phyloP scores from a whole-genome alignment of 768 basidiomycete genomes.

The Amanita polypyramis region DNA sequence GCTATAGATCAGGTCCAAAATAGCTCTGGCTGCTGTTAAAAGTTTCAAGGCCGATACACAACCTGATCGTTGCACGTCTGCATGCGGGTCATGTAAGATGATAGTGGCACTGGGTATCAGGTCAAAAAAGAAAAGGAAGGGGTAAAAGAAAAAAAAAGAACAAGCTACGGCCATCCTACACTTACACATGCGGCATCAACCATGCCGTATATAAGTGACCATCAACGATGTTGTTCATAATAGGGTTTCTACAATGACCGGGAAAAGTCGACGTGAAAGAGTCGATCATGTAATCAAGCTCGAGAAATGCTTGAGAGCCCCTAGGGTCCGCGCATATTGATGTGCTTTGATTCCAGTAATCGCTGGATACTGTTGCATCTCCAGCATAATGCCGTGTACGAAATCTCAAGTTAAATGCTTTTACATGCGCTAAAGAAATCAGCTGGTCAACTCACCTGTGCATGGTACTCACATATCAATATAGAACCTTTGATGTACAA shows the following conservation, averaged over 20 bases:
- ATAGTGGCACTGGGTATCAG: constrained; percentile 43
- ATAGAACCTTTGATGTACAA: constrained; percentile 63
- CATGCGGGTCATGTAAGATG: constrained; percentile 69
- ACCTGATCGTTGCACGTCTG: constrained; percentile 41
- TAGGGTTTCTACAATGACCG: constrained; percentile 41
- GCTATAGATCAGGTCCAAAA: constrained; percentile 56
- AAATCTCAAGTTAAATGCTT: constrained; percentile 60
- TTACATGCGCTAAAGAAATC: constrained; percentile 29
- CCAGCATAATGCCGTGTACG: constrained; percentile 49
- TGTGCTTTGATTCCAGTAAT: constrained; percentile 25
- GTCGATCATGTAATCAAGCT: constrained; percentile 47
- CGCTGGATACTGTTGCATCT: constrained; percentile 35
- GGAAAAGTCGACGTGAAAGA: constrained; percentile 55
- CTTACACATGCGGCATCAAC: constrained; percentile 32
- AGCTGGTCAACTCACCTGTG: neutral
- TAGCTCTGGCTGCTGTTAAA: constrained; percentile 51
- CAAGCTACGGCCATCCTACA: neutral
- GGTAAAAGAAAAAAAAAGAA: constrained; percentile 7
- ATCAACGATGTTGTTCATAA: constrained; percentile 46
- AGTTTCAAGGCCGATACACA: constrained; percentile 66
- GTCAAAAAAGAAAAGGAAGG: constrained; percentile 6
- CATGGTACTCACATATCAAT: constrained; percentile 37
- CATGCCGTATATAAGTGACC: constrained; percentile 44
- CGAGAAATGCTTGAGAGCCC: constrained; percentile 50
- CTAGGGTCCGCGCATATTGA: constrained; percentile 47